Percentiles rank a stretch among this genome's conserved stretches.
These are phyloP conservation scores for Myrica gale DNA, from an alignment of 306 rosid genomes.

Conservation along the genomic window DNA sequence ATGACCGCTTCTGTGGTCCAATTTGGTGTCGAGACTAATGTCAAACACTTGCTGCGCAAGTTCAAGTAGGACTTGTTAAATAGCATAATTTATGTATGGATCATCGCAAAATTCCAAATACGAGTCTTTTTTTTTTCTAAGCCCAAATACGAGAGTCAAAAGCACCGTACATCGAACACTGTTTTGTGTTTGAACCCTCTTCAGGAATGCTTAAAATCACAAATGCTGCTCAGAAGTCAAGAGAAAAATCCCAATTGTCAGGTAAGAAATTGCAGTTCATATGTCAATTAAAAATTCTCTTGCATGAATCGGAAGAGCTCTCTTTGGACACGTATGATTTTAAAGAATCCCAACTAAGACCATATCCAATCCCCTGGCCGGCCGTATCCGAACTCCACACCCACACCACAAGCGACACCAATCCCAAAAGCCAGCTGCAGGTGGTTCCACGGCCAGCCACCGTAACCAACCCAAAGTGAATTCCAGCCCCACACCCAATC, in stretches of 20 bases:
- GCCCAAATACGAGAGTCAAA: no score
- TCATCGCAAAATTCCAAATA: no score
- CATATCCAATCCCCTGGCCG: constrained; percentile 52
- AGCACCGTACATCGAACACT: no score
- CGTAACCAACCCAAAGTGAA: constrained; percentile 43
- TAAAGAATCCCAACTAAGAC: constrained; percentile 26
- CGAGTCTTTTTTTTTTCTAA: no score
- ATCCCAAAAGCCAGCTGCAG: constrained; percentile 34
- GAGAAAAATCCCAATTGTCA: not conserved
- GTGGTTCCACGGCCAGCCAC: constrained; percentile 40
- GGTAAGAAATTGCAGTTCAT: constrained; percentile 8
- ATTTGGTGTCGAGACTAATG: no score
- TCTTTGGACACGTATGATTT: constrained; percentile 33
- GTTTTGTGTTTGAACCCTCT: no score
- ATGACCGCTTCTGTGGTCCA: no score
- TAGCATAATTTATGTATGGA: no score
- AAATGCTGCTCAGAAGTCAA: not conserved
- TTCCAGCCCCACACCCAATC: constrained; percentile 46
- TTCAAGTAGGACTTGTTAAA: no score
- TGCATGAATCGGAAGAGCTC: constrained; percentile 28
- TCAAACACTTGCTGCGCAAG: no score
- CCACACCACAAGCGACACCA: constrained; percentile 50
- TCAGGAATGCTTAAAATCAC: no score
- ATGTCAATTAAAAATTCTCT: constrained; percentile 35
- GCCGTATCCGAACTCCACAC: constrained; percentile 43